A percentile compares a stretch with the other conserved stretches of the same genome.
phyloP scores from a whole-genome alignment of 148 eudicot species.

The Chenopodium quinoa region DNA sequence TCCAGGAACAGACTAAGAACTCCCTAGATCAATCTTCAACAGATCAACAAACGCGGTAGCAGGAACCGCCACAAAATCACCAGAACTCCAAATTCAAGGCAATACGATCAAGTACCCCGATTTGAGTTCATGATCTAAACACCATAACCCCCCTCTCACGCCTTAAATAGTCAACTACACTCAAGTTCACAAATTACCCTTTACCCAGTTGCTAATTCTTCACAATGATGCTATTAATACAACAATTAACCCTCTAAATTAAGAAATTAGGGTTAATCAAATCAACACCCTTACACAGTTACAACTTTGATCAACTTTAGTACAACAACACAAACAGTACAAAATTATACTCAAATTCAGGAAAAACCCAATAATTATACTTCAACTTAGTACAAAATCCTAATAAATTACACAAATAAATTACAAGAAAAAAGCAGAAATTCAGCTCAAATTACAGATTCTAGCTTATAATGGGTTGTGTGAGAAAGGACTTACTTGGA shows the following conservation, averaged over 20 bases:
- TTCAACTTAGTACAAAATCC: constrained; percentile 1
- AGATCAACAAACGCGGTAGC: constrained; percentile 32
- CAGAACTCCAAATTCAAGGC: constrained; percentile 37
- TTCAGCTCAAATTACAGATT: not conserved
- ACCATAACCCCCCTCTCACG: constrained; percentile 36
- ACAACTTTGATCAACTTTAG: not conserved
- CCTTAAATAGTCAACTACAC: constrained; percentile 32
- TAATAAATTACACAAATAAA: not conserved
- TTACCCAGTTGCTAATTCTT: constrained; percentile 32
- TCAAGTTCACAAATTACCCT: constrained; percentile 35
- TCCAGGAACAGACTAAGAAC: constrained; percentile 30
- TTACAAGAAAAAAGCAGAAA: not conserved
- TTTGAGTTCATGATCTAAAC: constrained; percentile 52
- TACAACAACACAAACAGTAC: not conserved
- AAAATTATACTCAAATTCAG: not conserved
- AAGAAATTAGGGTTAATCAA: not conserved
- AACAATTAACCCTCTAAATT: constrained; percentile 5
- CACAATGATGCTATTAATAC: constrained; percentile 11
- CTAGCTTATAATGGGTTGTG: constrained; percentile 12
- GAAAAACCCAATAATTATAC: not conserved
- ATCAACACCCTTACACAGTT: constrained; percentile 2
- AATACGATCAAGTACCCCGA: constrained; percentile 52
- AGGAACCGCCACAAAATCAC: constrained; percentile 35
- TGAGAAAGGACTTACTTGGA: constrained; percentile 28
- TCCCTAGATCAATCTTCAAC: constrained; percentile 27